Evolutionary conservation across 2,329 filamentous ascomycete species (phyloP).

Genomic region (Coleophoma crateriformis): DNA sequence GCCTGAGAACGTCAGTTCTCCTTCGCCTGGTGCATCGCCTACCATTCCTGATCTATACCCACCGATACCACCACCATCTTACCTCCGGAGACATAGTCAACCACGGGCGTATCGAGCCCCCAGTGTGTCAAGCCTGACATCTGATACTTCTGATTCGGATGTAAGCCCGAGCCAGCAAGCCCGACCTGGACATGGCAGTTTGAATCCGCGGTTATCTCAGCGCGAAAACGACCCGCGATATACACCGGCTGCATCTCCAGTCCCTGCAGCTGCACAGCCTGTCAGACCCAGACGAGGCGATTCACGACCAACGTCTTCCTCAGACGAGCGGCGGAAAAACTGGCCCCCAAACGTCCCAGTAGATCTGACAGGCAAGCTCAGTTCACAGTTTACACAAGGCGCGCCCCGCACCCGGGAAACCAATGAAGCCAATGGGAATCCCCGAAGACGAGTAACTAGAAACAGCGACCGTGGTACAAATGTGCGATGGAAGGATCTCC

Average conservation of each 20-base stretch:
- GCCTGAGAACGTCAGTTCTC: constrained; percentile 18
- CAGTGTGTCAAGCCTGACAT: constrained; percentile 6
- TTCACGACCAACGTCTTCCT: background rate
- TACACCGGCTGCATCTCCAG: background rate
- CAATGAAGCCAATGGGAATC: constrained; percentile 16
- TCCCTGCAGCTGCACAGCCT: background rate
- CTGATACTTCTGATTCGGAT: constrained; percentile 32
- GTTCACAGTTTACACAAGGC: constrained; percentile 21
- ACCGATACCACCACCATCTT: constrained; percentile 25
- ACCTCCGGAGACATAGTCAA: constrained; percentile 42
- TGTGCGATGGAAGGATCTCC: constrained; percentile 15
- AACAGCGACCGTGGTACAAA: constrained; percentile 6
- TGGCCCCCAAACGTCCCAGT: constrained; percentile 18
- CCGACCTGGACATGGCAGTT: constrained; percentile 13
- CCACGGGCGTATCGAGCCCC: constrained; percentile 35
- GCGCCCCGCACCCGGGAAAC: constrained; percentile 30
- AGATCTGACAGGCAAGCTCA: constrained; percentile 22
- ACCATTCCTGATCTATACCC: constrained; percentile 27
- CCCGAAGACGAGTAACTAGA: constrained; percentile 4
- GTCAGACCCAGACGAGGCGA: constrained; percentile 23
- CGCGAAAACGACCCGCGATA: background rate
- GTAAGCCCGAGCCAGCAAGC: background rate
- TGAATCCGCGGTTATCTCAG: background rate
- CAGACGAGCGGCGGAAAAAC: constrained; percentile 17
- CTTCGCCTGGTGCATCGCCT: constrained; percentile 14